phyloP scores from a whole-genome alignment of 768 basidiomycete species.

The Pleurotus pulmonarius region DNA sequence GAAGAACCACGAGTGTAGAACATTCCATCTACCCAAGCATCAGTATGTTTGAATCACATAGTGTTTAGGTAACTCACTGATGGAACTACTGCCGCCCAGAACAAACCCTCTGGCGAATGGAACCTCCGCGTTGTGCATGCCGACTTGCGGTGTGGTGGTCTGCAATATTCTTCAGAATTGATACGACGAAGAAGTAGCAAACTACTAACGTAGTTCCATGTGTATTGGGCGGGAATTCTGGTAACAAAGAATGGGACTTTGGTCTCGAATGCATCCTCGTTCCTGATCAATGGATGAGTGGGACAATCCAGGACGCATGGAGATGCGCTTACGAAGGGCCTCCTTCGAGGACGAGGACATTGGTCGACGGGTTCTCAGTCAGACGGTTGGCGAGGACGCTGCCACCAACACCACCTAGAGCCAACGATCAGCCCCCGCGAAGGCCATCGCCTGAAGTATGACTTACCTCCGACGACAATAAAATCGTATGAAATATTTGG shows the following conservation, averaged over 20 bases:
- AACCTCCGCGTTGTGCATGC: slow-evolving; percentile 12
- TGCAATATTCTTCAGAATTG: slow-evolving; percentile 11
- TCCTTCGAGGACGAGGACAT: slow-evolving; percentile 4
- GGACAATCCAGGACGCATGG: neutral
- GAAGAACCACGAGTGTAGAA: slow-evolving; percentile 20
- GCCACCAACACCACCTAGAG: slow-evolving; percentile 2
- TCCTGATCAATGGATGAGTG: neutral
- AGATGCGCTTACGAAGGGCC: neutral
- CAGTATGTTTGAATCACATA: neutral
- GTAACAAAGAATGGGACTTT: slow-evolving; percentile 1
- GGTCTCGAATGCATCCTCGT: neutral
- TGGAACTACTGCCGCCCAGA: slow-evolving; percentile 15
- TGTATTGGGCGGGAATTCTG: neutral
- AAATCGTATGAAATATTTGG: slow-evolving; percentile 6
- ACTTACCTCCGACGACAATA: slow-evolving; percentile 8
- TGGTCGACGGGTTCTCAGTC: neutral
- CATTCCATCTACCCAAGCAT: slow-evolving; percentile 16
- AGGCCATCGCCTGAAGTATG: neutral
- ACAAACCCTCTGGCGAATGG: slow-evolving; percentile 14
- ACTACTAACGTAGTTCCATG: neutral
- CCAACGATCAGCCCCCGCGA: neutral
- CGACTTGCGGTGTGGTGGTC: slow-evolving; percentile 16
- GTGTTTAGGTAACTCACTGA: slow-evolving; percentile 15
- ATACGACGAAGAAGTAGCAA: neutral
- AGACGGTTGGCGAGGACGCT: slow-evolving; percentile 6